Conservation (phyloP, 1,284 basidiomycete species). For the Microbotryum intermedium region DNA sequence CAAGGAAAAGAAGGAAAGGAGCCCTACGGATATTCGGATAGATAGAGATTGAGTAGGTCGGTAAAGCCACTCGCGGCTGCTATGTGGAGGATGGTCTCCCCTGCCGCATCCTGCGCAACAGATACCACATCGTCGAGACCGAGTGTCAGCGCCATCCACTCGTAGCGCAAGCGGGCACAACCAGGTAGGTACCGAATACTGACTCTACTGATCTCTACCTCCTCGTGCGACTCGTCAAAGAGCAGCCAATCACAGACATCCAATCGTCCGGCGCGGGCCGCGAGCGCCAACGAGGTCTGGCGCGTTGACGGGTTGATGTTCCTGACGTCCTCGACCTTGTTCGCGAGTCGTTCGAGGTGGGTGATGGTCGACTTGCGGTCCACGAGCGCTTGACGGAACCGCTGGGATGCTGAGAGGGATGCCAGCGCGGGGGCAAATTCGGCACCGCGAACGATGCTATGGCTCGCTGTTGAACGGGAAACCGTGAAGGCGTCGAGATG, state of each 20-base stretch:
- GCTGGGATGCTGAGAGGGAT: background rate
- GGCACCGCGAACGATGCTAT: too few species aligned
- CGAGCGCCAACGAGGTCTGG: conserved; percentile 79
- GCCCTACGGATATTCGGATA: background rate
- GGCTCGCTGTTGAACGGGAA: too few species aligned
- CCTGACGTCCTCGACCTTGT: conserved; percentile 54
- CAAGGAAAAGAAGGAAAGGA: background rate
- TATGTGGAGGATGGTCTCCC: conserved; percentile 23
- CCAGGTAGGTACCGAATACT: conserved; percentile 35
- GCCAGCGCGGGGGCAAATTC: background rate
- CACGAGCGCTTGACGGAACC: conserved; percentile 12
- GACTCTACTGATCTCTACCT: conserved; percentile 78
- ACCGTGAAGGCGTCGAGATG: too few species aligned
- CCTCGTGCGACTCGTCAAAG: conserved; percentile 73
- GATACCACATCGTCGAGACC: too few species aligned
- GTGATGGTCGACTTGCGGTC: background rate
- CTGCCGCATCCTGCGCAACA: conserved; percentile 14
- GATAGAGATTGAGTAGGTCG: conserved; percentile 10
- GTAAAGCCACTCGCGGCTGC: conserved; percentile 15
- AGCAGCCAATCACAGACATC: conserved; percentile 78
- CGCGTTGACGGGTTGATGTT: conserved; percentile 65
- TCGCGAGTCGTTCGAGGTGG: conserved; percentile 16
- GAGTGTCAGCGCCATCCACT: background rate
- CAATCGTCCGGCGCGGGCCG: conserved; percentile 70
- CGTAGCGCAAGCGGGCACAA: background rate